These are phyloP conservation scores for Caloboletus inedulis DNA, from an alignment of 1,284 basidiomycete species.

Conservation along the genomic window DNA sequence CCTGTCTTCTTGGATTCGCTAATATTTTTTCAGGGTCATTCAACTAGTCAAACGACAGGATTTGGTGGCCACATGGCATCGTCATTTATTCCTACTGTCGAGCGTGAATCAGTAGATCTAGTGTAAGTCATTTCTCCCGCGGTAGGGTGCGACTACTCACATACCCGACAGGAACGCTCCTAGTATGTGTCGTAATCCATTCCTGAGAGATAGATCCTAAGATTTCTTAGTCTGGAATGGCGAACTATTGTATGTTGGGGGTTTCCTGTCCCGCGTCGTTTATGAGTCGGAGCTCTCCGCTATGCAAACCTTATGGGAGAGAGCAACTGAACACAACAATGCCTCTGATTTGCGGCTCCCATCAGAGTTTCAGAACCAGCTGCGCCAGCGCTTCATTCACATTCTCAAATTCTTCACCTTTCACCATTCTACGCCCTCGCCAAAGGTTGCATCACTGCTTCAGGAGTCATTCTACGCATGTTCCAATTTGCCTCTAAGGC, in stretches of 20 bases:
- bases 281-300: constrained; percentile 81
- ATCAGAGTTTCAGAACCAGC: constrained; percentile 41
- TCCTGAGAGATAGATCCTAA: background rate
- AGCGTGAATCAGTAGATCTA: constrained; percentile 90
- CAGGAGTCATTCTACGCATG: constrained; percentile 79
- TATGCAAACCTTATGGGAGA: constrained; percentile 52
- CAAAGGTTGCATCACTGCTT: constrained; percentile 70
- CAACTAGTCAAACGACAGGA: constrained; percentile 88
- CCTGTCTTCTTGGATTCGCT: background rate
- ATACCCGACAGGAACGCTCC: constrained; percentile 68
- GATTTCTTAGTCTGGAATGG: constrained; percentile 66
- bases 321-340: constrained; percentile 21
- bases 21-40: constrained; percentile 52
- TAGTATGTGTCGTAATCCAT: constrained; percentile 37
- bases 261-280: constrained; percentile 73
- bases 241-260: constrained; percentile 81
- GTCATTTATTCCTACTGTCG: constrained; percentile 93
- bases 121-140: constrained; percentile 47
- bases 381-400: constrained; percentile 69
- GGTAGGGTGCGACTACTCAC: background rate
- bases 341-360: constrained; percentile 24
- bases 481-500: constrained; percentile 49
- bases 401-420: constrained; percentile 87
- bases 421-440: constrained; percentile 78
- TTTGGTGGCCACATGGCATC: constrained; percentile 88